phyloP scores from a whole-genome alignment of 176 grass and related monocot species.

The Phyllostachys edulis region DNA sequence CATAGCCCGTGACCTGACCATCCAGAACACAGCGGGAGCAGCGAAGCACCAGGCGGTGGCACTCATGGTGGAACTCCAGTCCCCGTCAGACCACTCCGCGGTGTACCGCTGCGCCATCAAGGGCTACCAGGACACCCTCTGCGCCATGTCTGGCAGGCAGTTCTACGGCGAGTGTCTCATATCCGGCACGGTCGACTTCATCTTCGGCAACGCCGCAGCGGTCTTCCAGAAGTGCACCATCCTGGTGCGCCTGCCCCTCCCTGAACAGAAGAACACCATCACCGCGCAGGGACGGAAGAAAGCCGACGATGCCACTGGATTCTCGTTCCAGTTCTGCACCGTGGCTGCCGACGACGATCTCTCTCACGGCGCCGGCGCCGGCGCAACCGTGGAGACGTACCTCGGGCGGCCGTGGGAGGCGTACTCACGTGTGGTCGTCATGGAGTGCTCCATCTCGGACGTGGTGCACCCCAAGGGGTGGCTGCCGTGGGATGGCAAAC shows the following conservation, averaged over 20 bases:
- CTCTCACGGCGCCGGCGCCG: background rate
- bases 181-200: constrained; percentile 57
- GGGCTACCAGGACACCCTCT: constrained; percentile 72
- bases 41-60: constrained; percentile 92
- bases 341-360: constrained; percentile 28
- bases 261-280: constrained; percentile 30
- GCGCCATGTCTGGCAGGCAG: constrained; percentile 49
- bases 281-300: constrained; percentile 66
- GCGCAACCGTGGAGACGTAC: constrained; percentile 20
- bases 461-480: constrained; percentile 20
- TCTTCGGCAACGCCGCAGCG: constrained; percentile 56
- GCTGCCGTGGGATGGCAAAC: background rate
- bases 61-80: too few relatives aligned
- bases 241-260: constrained; percentile 26
- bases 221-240: constrained; percentile 68
- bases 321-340: constrained; percentile 39
- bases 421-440: constrained; percentile 1
- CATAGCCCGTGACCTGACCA: constrained; percentile 55
- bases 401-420: constrained; percentile 35
- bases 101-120: constrained; percentile 80
- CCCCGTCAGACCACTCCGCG: constrained; percentile 61
- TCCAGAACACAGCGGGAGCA: constrained; percentile 80
- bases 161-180: constrained; percentile 71
- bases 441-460: background rate
- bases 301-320: background rate